phyloP scores from a whole-genome alignment of 2,329 filamentous ascomycete species.

The Fusarium aywerte region DNA sequence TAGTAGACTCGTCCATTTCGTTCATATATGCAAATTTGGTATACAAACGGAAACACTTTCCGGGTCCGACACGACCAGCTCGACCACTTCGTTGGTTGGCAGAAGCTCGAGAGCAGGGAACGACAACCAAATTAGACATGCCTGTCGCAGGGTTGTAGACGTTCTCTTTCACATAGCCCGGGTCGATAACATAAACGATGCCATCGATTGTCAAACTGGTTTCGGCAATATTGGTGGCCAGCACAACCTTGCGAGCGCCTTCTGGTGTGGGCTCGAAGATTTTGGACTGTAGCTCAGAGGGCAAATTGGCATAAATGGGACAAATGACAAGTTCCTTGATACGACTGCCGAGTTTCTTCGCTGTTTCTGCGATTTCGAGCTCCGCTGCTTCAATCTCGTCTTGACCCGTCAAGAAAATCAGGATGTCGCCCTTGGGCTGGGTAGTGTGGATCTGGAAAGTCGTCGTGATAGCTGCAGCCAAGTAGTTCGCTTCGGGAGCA shows the following conservation, averaged over 20 bases:
- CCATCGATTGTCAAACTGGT: slow-evolving; percentile 96
- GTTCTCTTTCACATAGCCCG: slow-evolving; percentile 95
- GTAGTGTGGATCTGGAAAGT: slow-evolving; percentile 95
- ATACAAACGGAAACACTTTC: slow-evolving; percentile 93
- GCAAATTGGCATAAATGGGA: slow-evolving; percentile 94
- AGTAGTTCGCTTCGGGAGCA: slow-evolving; percentile 92
- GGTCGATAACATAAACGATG: slow-evolving; percentile 95
- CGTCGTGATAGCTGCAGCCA: slow-evolving; percentile 90
- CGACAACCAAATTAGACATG: slow-evolving; percentile 91
- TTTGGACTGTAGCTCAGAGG: slow-evolving; percentile 88
- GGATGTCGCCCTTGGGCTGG: slow-evolving; percentile 85
- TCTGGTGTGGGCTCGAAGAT: slow-evolving; percentile 95
- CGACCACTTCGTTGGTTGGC: slow-evolving; percentile 93
- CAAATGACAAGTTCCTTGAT: slow-evolving; percentile 89
- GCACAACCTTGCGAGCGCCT: slow-evolving; percentile 86
- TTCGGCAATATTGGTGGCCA: slow-evolving; percentile 97
- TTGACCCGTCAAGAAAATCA: slow-evolving; percentile 95
- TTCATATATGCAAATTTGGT: slow-evolving; percentile 95
- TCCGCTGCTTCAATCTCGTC: slow-evolving; percentile 95
- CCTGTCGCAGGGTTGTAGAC: slow-evolving; percentile 90
- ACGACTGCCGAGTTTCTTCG: slow-evolving; percentile 84
- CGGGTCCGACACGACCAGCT: slow-evolving; percentile 89
- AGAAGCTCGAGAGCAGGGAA: slow-evolving; percentile 89
- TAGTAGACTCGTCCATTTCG: slow-evolving; percentile 91
- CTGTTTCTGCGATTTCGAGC: slow-evolving; percentile 84